Conservation (phyloP, 192 early-diverging fungal species). For the Backusella morwellensis region DNA sequence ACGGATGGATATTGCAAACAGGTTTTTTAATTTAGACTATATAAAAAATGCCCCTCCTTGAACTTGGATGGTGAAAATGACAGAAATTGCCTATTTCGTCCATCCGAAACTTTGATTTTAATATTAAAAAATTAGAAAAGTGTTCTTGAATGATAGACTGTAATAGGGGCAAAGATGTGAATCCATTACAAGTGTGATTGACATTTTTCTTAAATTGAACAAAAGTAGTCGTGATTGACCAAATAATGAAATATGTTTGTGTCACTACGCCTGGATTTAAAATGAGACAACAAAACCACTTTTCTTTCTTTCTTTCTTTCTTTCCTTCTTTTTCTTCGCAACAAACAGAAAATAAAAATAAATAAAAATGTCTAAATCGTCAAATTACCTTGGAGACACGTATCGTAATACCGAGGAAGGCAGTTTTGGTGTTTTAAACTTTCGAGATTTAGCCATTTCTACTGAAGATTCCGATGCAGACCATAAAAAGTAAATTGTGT, state of each 20-base stretch:
- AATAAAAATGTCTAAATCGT: no score
- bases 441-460: conserved; percentile 22
- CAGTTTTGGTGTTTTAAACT: conserved; percentile 21
- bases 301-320: not conserved
- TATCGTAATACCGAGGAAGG: conserved; percentile 3
- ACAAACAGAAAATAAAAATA: no score
- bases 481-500: not conserved
- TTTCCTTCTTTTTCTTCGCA: not conserved
- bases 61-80: not conserved
- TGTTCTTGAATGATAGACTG: not conserved
- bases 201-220: no score
- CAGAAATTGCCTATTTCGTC: not conserved
- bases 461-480: not conserved
- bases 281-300: not conserved
- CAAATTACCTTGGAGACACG: not conserved
- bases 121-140: not conserved
- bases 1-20: not conserved
- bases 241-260: not conserved
- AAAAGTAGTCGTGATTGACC: not conserved
- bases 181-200: not conserved
- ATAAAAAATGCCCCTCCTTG: not conserved
- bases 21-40: not conserved
- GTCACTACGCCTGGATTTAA: not conserved
- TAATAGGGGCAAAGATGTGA: not conserved
- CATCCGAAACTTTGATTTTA: not conserved